Base-by-base conservation (phyloP, 179 eudicot genomes). In the Kewa caespitosa region DNA sequence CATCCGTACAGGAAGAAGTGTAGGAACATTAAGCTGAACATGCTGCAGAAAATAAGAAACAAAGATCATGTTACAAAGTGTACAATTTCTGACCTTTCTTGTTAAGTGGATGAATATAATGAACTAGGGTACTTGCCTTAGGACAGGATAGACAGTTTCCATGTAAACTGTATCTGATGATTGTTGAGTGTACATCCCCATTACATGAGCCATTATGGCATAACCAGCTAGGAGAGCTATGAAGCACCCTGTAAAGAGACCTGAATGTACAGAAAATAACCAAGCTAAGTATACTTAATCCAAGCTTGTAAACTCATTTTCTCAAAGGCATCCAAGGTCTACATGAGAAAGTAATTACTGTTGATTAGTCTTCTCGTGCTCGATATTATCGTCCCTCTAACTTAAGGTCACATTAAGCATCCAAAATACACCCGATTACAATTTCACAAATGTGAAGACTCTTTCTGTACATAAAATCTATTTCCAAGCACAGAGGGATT, bases 141-240 rank as follows among this genome's bases (percentile, higher is more conserved):
- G 82, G 25, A 95, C 89, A 52, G 99, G 99, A 65, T 91, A 95
- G 6, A 93, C 97, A 60, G 99, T 95, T 85, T 93, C 99, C 99
- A 93, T 95, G 81, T 95, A 95, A 55, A 95, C 76, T 54, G 89
- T 81, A 83, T 91, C 88, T 20, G 87, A 68, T 62, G 88, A 72
- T 41, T 79, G 69, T 67, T 84, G 81, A 69, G 88, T 78, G 76
- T 91, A 95, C 89, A 89, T 85, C 71, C 98, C 94, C 74, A 90
- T 67, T 22, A 91, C 73, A 81, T 87, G 97, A 59, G 99, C 98
- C 92, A 91, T 89, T 76, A 95, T 87, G 8, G 76, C 86, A 82
- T 93, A 95, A 37, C 99, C 99, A 28, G 85, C 82, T 17, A 93
- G 85, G 32, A 95, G 86, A 11, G 98, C 95, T 36, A 93, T 66